A percentile compares a stretch with the other conserved stretches of the same genome.
These are phyloP conservation scores for Platismatia glauca DNA, from an alignment of 495 filamentous ascomycete genomes.

Conservation along the genomic window DNA sequence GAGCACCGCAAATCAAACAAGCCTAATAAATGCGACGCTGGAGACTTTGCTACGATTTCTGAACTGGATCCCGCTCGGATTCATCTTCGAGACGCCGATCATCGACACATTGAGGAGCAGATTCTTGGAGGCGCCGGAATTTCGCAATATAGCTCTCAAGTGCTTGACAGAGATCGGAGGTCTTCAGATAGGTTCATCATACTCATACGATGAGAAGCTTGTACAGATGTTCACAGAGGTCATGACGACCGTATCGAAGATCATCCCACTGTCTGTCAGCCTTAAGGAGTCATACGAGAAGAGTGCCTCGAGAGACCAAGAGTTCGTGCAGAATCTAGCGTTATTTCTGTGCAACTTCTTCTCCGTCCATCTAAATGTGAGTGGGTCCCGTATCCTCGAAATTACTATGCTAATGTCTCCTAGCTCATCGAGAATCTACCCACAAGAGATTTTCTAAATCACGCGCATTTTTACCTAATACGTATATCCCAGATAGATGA, in stretches of 20 bases:
- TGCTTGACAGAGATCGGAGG: slow-evolving; percentile 96
- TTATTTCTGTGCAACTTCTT: slow-evolving; percentile 96
- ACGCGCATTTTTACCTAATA: slow-evolving; percentile 96
- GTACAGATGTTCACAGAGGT: slow-evolving; percentile 96
- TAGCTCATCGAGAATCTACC: slow-evolving; percentile 92
- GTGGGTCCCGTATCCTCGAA: slow-evolving; percentile 25
- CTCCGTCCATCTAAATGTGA: slow-evolving; percentile 76
- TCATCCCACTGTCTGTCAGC: slow-evolving; percentile 82
- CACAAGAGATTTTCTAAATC: slow-evolving; percentile 85
- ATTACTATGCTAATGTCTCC: slow-evolving; percentile 6
- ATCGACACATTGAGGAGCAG: slow-evolving; percentile 87
- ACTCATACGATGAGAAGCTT: slow-evolving; percentile 84
- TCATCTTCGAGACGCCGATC: slow-evolving; percentile 94
- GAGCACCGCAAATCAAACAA: slow-evolving; percentile 76
- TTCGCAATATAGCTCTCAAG: slow-evolving; percentile 92
- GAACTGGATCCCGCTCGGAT: slow-evolving; percentile 97
- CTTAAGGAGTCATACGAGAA: slow-evolving; percentile 79
- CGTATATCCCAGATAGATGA: slow-evolving; percentile 97
- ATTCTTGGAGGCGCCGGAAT: slow-evolving; percentile 85
- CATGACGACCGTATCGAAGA: slow-evolving; percentile 75
- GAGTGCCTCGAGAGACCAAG: slow-evolving; percentile 89
- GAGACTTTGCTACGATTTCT: slow-evolving; percentile 92
- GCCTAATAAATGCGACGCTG: slow-evolving; percentile 83
- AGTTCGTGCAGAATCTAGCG: slow-evolving; percentile 93
- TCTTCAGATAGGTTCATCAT: slow-evolving; percentile 66